Conservation (phyloP, 306 rosid genomes). For the Elaeagnus macrophylla region DNA sequence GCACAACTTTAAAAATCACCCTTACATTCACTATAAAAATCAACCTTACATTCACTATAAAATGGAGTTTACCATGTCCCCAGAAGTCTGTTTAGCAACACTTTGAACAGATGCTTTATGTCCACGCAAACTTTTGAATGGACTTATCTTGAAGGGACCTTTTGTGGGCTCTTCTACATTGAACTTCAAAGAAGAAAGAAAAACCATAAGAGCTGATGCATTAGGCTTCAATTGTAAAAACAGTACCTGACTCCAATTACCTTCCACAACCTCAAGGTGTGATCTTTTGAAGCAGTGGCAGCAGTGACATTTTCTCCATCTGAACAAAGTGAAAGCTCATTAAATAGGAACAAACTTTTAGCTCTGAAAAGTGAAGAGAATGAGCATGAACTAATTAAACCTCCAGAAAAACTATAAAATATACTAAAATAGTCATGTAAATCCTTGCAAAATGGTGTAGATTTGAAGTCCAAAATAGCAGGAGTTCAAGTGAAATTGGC, state of each 20-base stretch:
- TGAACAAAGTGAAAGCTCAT: constrained; percentile 15
- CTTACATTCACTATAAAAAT: neutral
- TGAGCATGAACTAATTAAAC: neutral
- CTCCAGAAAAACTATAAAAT: neutral
- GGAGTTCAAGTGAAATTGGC: too few species aligned
- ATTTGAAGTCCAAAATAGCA: too few species aligned
- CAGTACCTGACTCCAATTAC: constrained; percentile 29
- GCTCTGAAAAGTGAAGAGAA: too few species aligned
- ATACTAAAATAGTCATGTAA: too few species aligned
- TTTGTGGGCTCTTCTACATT: constrained; percentile 37
- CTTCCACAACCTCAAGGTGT: constrained; percentile 87
- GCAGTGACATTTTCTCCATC: constrained; percentile 40
- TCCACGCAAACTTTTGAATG: constrained; percentile 77
- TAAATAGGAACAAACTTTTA: too few species aligned
- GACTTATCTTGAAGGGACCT: constrained; percentile 39
- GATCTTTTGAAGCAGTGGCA: constrained; percentile 87
- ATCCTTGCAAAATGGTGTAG: too few species aligned
- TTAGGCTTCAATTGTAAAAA: constrained; percentile 10
- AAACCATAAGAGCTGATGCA: constrained; percentile 8
- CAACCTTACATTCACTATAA: neutral
- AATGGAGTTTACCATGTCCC: constrained; percentile 51
- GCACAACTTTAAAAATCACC: constrained; percentile 13
- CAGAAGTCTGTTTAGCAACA: constrained; percentile 57
- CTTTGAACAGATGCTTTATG: constrained; percentile 70
- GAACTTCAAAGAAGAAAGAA: constrained; percentile 31